Evolutionary conservation across 2,329 filamentous ascomycete species (phyloP).

Genomic region (Colletotrichum sp.): DNA sequence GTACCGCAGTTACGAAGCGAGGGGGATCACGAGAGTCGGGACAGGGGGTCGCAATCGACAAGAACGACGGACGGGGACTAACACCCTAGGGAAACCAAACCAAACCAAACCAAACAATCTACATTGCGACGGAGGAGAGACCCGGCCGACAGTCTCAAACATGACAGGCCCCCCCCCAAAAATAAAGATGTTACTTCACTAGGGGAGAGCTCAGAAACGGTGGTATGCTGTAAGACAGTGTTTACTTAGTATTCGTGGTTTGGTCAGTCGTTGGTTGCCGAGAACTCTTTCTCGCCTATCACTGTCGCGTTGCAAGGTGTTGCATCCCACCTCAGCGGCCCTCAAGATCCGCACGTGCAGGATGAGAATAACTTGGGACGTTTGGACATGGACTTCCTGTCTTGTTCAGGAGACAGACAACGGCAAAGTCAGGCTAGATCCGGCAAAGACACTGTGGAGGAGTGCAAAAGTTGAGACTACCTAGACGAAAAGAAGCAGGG

Average conservation of each 20-base stretch:
- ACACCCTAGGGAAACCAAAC: neutral
- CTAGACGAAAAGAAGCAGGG: neutral
- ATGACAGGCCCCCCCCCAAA: neutral
- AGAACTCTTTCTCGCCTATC: neutral
- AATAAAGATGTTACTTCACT: neutral
- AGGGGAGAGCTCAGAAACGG: neutral
- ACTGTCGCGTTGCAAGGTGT: neutral
- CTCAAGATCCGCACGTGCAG: neutral
- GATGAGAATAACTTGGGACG: neutral
- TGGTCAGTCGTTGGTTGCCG: neutral
- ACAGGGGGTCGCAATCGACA: neutral
- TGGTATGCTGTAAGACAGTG: neutral
- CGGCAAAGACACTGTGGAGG: neutral
- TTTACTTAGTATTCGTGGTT: neutral
- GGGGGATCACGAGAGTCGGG: neutral
- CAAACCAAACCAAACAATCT: neutral
- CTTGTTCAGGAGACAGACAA: neutral
- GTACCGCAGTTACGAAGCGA: slow-evolving; percentile 1
- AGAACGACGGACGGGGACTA: neutral
- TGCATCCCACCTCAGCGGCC: neutral
- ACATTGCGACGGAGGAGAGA: neutral
- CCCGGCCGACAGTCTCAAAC: neutral
- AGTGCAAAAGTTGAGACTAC: neutral
- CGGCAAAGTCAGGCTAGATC: neutral
- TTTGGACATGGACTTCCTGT: neutral